phyloP scores from a whole-genome alignment of 2,329 filamentous ascomycete species.

The Penicillium sp. region DNA sequence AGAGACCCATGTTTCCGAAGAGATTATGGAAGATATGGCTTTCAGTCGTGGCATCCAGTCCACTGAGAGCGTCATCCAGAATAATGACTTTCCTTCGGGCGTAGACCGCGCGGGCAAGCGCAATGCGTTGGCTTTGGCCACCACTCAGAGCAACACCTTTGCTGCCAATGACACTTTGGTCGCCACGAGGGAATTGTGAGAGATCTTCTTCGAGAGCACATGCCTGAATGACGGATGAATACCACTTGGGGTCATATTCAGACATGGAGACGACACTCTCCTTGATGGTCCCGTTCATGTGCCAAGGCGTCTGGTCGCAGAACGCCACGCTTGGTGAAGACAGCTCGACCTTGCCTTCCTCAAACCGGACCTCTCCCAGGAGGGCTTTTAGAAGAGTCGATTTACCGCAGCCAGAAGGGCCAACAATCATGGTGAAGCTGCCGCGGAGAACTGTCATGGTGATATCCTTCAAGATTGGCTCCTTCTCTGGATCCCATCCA shows the following conservation, averaged over 20 bases:
- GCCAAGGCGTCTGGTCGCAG: slow-evolving; percentile 47
- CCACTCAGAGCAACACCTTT: slow-evolving; percentile 56
- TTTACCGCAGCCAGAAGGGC: slow-evolving; percentile 57
- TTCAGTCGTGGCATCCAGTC: slow-evolving; percentile 53
- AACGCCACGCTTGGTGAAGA: slow-evolving; percentile 39
- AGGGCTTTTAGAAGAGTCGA: slow-evolving; percentile 53
- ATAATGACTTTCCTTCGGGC: slow-evolving; percentile 51
- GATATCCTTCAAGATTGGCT: slow-evolving; percentile 45
- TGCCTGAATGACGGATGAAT: slow-evolving; percentile 38
- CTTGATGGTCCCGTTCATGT: slow-evolving; percentile 45
- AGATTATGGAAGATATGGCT: slow-evolving; percentile 52
- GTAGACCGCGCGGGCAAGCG: slow-evolving; percentile 58
- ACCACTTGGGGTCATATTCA: slow-evolving; percentile 41
- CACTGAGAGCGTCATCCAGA: slow-evolving; percentile 56
- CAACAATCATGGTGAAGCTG: slow-evolving; percentile 53
- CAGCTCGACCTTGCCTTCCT: slow-evolving; percentile 38
- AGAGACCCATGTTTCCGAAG: slow-evolving; percentile 49
- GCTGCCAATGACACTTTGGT: slow-evolving; percentile 53
- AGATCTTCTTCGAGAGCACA: slow-evolving; percentile 46
- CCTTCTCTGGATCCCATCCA: slow-evolving; percentile 49
- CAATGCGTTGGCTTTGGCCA: slow-evolving; percentile 56
- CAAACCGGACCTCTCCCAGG: slow-evolving; percentile 46
- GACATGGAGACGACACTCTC: slow-evolving; percentile 45
- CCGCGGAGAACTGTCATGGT: slow-evolving; percentile 44
- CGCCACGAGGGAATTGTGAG: slow-evolving; percentile 42